phyloP scores from a whole-genome alignment of 768 basidiomycete genomes.

The Tylopilus cervinicoccineus region DNA sequence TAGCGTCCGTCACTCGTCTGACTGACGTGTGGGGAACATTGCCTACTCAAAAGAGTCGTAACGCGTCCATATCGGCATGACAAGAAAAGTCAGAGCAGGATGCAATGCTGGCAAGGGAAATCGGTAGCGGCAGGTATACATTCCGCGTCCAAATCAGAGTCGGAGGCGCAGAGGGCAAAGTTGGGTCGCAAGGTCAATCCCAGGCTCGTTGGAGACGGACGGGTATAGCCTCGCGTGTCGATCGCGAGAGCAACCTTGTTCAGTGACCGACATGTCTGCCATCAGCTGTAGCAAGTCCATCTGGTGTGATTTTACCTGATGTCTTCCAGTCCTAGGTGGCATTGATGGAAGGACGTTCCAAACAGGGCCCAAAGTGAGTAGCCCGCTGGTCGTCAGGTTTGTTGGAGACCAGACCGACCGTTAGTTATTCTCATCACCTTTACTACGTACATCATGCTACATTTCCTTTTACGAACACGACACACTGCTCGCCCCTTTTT shows the following conservation, averaged over 20 bases:
- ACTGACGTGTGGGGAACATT: too few species aligned
- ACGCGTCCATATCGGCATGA: too few species aligned
- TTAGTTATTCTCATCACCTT: too few species aligned
- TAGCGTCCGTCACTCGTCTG: too few species aligned
- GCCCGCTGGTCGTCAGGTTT: background rate
- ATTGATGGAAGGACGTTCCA: slow-evolving; percentile 6
- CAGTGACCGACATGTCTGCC: background rate
- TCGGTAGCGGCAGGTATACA: background rate
- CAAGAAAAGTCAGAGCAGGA: background rate
- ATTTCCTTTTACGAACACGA: too few species aligned
- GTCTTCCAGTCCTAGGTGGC: background rate
- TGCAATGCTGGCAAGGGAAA: background rate
- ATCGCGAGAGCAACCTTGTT: background rate
- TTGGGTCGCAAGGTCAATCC: background rate
- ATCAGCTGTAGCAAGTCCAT: background rate
- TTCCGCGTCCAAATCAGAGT: background rate
- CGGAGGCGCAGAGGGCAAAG: background rate
- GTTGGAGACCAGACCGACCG: too few species aligned
- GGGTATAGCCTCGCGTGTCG: background rate
- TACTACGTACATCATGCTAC: too few species aligned
- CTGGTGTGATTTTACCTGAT: background rate
- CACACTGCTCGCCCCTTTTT: too few species aligned
- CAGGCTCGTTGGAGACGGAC: background rate
- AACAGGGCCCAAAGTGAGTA: slow-evolving; percentile 5
- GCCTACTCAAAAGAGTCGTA: too few species aligned